Base-by-base conservation (phyloP, 257 asterid genomes). In the Solanum lignicaule region DNA sequence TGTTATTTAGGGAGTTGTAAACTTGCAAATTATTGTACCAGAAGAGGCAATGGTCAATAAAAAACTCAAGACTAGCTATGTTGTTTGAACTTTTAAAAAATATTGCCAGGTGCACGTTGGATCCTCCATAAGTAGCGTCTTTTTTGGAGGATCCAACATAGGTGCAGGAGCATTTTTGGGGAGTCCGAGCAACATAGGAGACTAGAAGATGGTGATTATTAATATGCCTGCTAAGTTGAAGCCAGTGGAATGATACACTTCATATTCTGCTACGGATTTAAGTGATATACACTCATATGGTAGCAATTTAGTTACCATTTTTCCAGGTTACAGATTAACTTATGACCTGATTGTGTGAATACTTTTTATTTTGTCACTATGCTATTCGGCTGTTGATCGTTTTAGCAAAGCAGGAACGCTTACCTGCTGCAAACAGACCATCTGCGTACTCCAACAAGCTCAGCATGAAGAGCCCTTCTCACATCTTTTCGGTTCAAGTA, bases 341-440 rank as follows among this genome's bases (percentile, higher is more conserved):
- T 74, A 35, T 74, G 31, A 35, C 35, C 20, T 32, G 81, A 35
- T 33, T n/a, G 65, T 33, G 32, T 48, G 38, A 29, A 85, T 31
- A 7, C n/a, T 35, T 21, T 10, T 20, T 73, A 4, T 72, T 71
- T 21, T 21, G 29, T 21, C 83, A 74, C 52, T 21, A 5, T 21
- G 52, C 83, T 10, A 74, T 35, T 68, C 8, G 9, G 29, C 55
- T 66, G 20, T 71, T 41, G 36, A 27, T 14, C 5, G 9, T 86
- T 23, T 38, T 5, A 16, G n/a, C 2, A 43, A 81, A 31, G 48
- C 35, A 87, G 75, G 82, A 84, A 84, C 9, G 72, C 68, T 92
- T 92, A 93, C 98, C 88, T 88, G 94, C 95, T 94, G 92, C 98
- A 94, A 36, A 93, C 94, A 52, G 60, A 89, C 98, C 98, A 93